A percentile compares a stretch with the other conserved stretches of the same genome.
phyloP scores from a whole-genome alignment of 2,329 filamentous ascomycete genomes.

The Phyllosticta capitalensis region DNA sequence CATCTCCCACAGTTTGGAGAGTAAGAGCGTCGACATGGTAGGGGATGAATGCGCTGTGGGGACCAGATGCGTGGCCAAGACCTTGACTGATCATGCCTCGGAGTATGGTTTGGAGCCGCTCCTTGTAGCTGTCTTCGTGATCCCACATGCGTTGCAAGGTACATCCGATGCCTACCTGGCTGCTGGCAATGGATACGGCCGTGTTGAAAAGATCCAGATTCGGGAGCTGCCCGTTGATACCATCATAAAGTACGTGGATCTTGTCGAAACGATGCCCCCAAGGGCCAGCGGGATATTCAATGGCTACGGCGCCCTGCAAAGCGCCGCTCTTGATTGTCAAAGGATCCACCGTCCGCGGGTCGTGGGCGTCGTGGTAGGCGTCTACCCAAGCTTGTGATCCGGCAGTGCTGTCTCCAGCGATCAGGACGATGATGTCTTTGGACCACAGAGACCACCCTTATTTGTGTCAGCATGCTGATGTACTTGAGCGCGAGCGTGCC shows the following conservation, averaged over 20 bases:
- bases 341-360: conserved; percentile 58
- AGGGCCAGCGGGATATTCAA: conserved; percentile 67
- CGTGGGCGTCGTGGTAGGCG: conserved; percentile 88
- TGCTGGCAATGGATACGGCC: conserved; percentile 73
- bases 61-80: conserved; percentile 76
- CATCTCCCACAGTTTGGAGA: conserved; percentile 76
- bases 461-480: background rate
- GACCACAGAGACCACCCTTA: conserved; percentile 92
- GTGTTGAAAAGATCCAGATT: conserved; percentile 96
- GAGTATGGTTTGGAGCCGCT: conserved; percentile 79
- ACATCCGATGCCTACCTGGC: conserved; percentile 83
- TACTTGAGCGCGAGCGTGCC: conserved; percentile 13
- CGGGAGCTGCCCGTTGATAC: conserved; percentile 87
- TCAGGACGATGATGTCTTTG: conserved; percentile 90
- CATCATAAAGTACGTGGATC: conserved; percentile 88
- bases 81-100: conserved; percentile 89
- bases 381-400: conserved; percentile 96
- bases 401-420: conserved; percentile 79
- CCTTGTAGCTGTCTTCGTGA: conserved; percentile 66
- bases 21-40: conserved; percentile 97
- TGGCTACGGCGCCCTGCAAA: conserved; percentile 82
- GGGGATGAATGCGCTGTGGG: conserved; percentile 92
- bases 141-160: conserved; percentile 78
- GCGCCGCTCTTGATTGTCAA: conserved; percentile 86
- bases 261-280: conserved; percentile 77